phyloP scores from a whole-genome alignment of 2,329 filamentous ascomycete species.

The Beauveria asiatica region DNA sequence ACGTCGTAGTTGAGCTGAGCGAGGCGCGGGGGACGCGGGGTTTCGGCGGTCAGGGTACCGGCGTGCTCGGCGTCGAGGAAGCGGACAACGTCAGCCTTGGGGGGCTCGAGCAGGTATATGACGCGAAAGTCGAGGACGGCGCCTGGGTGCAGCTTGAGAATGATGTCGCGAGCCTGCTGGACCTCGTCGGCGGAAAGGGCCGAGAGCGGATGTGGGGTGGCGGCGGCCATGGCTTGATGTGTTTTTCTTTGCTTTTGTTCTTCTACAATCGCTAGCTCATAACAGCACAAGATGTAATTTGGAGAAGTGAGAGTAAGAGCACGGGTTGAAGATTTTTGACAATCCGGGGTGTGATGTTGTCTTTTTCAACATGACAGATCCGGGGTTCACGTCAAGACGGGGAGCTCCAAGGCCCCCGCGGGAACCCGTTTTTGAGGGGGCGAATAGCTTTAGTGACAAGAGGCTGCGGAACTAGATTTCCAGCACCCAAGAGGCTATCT shows the following conservation, averaged over 20 bases:
- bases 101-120: conserved; percentile 42
- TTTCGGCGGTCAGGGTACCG: conserved; percentile 20
- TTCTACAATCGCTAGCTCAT: too few species aligned
- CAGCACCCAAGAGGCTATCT: too few species aligned
- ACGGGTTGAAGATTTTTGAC: too few species aligned
- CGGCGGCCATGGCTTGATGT: not conserved
- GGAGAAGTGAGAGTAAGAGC: too few species aligned
- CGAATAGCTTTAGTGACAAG: not conserved
- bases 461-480: too few species aligned
- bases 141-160: conserved; percentile 22
- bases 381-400: not conserved
- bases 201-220: conserved; percentile 24
- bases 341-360: not conserved
- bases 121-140: conserved; percentile 36
- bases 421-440: not conserved
- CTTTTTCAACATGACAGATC: not conserved
- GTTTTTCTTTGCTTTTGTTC: not conserved
- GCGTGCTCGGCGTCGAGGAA: conserved; percentile 39
- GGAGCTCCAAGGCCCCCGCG: not conserved
- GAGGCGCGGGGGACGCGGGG: conserved; percentile 25
- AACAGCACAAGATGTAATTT: too few species aligned
- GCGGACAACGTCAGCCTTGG: conserved; percentile 35
- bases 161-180: conserved; percentile 25
- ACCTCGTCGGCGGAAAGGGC: conserved; percentile 22
- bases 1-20: conserved; percentile 35